Evolutionary conservation across 257 asterid species (phyloP), one percentile per base, ranked within the genome.

Genomic region (Nicotiana undulata): DNA sequence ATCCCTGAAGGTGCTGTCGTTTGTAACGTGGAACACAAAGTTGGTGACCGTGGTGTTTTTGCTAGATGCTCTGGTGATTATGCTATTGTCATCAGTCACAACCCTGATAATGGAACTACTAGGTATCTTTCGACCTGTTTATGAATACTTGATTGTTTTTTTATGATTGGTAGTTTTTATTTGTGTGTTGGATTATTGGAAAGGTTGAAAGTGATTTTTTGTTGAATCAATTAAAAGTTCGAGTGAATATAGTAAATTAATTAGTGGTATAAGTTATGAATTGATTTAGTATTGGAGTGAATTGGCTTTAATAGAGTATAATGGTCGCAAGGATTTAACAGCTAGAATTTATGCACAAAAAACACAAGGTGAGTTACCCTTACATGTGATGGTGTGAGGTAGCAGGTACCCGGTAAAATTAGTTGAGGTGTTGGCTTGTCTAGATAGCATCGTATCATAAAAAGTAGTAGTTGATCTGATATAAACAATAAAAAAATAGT

Each of bases 11-110:
- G 92, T 0, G 91, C 89, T 55, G 92, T 89, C 26, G 88, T 87
- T 26, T 89, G 91, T 83, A 89, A 89, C 87, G 90, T 89, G 28
- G 92, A 89, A 17, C 76, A 68, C 44, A 68, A 67, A 37, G 76
- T 67, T 67, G 76, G 76, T n/a, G 76, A 67, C 55, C 92, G 92
- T 80, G 92, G 91, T 0, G 86, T 83, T 55, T 83, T 89, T 55
- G 92, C 92, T 29, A 89, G 91, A 87, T 89, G 87, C 78, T 89
- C 89, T 63, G 92, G 92, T 28, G 92, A 89, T 79, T 87, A 87
- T 76, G 91, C 91, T 2, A 85, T 89, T 78, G 88, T 86, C 4
- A 87, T 87, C 84, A 85, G 90, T 11, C 92, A 89, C 77, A 89
- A 87, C 15, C 90, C 88, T 0, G 92, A 87, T 51, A 89, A 87